phyloP scores from a whole-genome alignment of 768 basidiomycete genomes.

The Boletus sp. region DNA sequence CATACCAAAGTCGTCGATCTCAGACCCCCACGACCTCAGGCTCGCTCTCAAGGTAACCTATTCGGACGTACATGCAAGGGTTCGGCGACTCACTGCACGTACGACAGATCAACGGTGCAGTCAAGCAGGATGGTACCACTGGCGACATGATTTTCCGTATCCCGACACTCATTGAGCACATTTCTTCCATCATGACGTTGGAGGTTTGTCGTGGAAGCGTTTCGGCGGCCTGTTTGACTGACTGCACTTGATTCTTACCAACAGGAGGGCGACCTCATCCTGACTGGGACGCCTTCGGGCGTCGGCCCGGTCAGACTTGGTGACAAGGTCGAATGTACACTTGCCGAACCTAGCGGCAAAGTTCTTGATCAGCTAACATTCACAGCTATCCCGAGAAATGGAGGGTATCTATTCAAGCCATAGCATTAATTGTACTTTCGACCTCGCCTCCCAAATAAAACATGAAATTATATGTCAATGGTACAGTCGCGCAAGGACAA shows the following conservation, averaged over 20 bases:
- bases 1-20: conserved; percentile 69
- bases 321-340: conserved; percentile 73
- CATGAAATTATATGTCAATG: conserved; percentile 13
- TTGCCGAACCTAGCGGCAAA: conserved; percentile 55
- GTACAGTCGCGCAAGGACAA: conserved; percentile 12
- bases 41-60: conserved; percentile 68
- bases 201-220: conserved; percentile 51
- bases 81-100: not conserved
- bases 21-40: conserved; percentile 72
- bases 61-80: not conserved
- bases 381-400: conserved; percentile 59
- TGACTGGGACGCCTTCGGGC: conserved; percentile 91
- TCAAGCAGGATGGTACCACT: conserved; percentile 85
- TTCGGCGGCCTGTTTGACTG: not conserved
- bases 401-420: conserved; percentile 60
- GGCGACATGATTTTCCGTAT: conserved; percentile 92
- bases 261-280: conserved; percentile 87
- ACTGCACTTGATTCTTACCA: not conserved
- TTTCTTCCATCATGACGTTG: conserved; percentile 96
- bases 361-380: conserved; percentile 65
- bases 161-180: conserved; percentile 81
- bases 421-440: conserved; percentile 12
- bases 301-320: conserved; percentile 77
- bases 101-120: conserved; percentile 72
- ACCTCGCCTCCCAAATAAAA: not conserved